Conservation (phyloP, 148 eudicot genomes). For the Rhododendron vialii region DNA sequence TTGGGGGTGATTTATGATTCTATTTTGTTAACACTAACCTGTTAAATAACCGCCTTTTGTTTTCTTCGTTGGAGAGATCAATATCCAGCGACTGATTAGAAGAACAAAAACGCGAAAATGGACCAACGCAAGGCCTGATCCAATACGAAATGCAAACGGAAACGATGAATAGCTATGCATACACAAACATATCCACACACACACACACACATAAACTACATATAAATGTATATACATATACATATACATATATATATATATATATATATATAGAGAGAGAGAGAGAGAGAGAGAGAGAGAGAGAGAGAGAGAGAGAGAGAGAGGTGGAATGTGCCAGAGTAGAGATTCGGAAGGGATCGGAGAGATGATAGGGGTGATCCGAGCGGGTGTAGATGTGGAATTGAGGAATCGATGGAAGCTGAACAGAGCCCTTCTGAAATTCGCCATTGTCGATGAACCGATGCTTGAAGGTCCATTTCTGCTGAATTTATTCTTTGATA, state of each 20-base stretch:
- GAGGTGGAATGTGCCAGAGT: conserved; percentile 16
- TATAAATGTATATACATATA: not conserved
- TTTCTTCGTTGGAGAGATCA: conserved; percentile 74
- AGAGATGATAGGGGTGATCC: not conserved
- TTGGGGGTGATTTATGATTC: not conserved
- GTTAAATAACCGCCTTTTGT: conserved; percentile 62
- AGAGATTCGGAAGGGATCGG: not conserved
- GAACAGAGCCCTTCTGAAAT: conserved; percentile 36
- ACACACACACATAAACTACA: not conserved
- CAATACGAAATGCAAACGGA: not conserved
- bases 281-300: not conserved
- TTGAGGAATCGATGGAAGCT: conserved; percentile 30
- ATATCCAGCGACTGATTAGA: conserved; percentile 28
- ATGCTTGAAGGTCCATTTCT: not conserved
- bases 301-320: not conserved
- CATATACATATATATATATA: too few species aligned
- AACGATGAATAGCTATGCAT: not conserved
- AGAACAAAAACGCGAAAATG: conserved; percentile 32
- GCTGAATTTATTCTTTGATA: not conserved
- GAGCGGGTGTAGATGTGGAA: not conserved
- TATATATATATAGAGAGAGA: too few species aligned
- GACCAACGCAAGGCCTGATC: conserved; percentile 31
- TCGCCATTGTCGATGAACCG: conserved; percentile 22
- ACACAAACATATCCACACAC: not conserved
- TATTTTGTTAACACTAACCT: conserved; percentile 35